Evolutionary conservation across 139 green algal species (phyloP), one percentile per base, ranked within the genome.

Genomic region (Coelastrella sp.): DNA sequence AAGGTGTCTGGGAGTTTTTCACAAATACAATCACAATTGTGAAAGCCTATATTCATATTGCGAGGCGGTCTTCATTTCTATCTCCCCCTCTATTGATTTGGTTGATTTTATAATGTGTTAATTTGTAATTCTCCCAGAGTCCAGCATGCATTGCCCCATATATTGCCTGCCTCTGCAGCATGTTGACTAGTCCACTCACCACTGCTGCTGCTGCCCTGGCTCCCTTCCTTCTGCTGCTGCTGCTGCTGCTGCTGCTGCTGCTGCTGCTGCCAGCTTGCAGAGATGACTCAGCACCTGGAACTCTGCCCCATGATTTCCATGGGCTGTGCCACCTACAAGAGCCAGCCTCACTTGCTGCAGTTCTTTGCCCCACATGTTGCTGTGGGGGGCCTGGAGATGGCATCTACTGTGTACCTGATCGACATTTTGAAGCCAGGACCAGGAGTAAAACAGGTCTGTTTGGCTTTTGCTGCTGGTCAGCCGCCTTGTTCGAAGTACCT

Each of bases 201-300:
- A 49, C 35, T 78, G 9, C n/a, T 78, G n/a, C 72, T 78, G 22
- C 4, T 49, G 25, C 63, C 12, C 63, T 12, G 14, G 73, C 56
- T 82, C 22, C 27, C 25, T 82, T 7, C 9, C 9, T 82, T 25
- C 74, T 68, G n/a, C 80, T 74, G 80, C 63, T 82, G 75, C 74
- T 68, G n/a, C 80, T 74, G 80, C 63, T 22, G 63, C 63, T 70
- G 12, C 6, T 22, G 12, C 12, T 70, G 12, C 63, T 70, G 63
- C 68, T 76, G 68, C 68, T 25, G 19, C 68, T 24, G 8, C 10
- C 68, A 76, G 68, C 58, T 90, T 12, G 85, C 85, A 20, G 85
- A 90, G 85, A 84, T 90, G 73, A 60, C 70, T 15, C 85, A 90
- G 24, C 85, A 90, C 72, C 73, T 90, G 57, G 85, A 90, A 73